A percentile compares a stretch with the other conserved stretches of the same genome.
These are phyloP conservation scores for Stagonosporopsis cucurbitacearum DNA, from an alignment of 2,329 filamentous ascomycete species.

Conservation along the genomic window DNA sequence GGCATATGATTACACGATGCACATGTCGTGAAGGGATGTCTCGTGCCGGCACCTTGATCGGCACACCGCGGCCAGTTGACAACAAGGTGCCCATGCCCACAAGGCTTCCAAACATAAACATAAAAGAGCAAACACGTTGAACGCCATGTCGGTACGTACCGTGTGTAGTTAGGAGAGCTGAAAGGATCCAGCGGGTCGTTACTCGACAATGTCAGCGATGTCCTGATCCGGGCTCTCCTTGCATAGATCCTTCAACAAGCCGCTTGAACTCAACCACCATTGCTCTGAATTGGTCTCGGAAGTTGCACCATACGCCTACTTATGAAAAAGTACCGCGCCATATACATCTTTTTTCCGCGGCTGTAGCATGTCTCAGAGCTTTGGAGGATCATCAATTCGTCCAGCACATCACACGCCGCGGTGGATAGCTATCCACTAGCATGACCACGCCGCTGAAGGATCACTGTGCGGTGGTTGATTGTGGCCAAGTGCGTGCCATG, in stretches of 20 bases:
- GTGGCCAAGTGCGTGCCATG: background rate
- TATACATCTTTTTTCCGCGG: background rate
- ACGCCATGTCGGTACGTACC: background rate
- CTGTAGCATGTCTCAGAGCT: conserved; percentile 8
- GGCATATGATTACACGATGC: background rate
- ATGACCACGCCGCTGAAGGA: conserved; percentile 8
- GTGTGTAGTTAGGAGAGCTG: background rate
- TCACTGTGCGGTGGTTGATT: background rate
- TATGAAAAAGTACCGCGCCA: conserved; percentile 4
- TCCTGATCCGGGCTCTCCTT: conserved; percentile 1
- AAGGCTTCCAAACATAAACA: background rate
- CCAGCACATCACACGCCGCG: conserved; percentile 7
- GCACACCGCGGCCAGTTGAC: background rate
- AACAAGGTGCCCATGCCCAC: background rate
- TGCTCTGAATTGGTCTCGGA: background rate
- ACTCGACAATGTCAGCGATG: background rate
- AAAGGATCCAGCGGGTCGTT: conserved; percentile 4
- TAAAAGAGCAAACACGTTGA: background rate
- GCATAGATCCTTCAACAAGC: conserved; percentile 7
- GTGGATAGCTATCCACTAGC: background rate
- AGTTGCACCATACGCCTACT: conserved; percentile 2
- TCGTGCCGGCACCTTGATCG: background rate
- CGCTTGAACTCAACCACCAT: background rate
- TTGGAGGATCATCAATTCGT: background rate
- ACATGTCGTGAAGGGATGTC: background rate